Evolutionary conservation across 306 rosid species (phyloP), one percentile per base, ranked within the genome.

Genomic region (Echinosophora koreensis): DNA sequence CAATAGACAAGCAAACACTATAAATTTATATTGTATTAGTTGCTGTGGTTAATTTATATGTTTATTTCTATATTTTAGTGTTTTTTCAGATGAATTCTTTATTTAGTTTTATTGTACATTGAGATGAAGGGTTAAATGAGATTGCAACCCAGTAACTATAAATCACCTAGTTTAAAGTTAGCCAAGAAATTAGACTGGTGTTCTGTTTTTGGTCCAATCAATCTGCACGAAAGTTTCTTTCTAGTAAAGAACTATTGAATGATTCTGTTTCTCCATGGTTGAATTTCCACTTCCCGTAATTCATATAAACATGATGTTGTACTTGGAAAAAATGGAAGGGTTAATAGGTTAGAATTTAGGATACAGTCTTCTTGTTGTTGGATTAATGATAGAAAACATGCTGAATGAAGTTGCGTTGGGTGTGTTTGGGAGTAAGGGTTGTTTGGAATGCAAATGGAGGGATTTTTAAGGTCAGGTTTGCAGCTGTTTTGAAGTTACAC

Each of bases 91-190:
- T 69, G 42, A 52, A 62, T 27, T 52, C 49, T 18, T 32, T 55
- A 49, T 50, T 55, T 73, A n/a, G 61, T n/a, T 50, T 71, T 82
- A 68, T 38, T 30, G 75, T 56, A 15, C 41, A 11, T 18, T 30
- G 17, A 16, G 69, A 27, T 65, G 55, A 76, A 67, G 17, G 73
- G 65, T 78, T 42, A 35, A 50, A 56, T 74, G 38, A 68, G 77
- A 50, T n/a, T 51, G 46, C 71, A 49, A 14, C 41, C 17, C 13
- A 5, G 37, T 17, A 9, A 15, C 12, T 17, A 37, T 38, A 49
- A 46, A 8, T 49, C 52, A 12, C 60, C 28, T 11, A 34, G 60
- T 44, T 39, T 12, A 50, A 17, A 66, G 69, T 54, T 77, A 66
- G 34, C 22, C 75, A 16, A 44, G 27, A 65, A 55, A 67, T 39